Conservation (phyloP, 2,329 filamentous ascomycete genomes). For the Penicillium sp. region DNA sequence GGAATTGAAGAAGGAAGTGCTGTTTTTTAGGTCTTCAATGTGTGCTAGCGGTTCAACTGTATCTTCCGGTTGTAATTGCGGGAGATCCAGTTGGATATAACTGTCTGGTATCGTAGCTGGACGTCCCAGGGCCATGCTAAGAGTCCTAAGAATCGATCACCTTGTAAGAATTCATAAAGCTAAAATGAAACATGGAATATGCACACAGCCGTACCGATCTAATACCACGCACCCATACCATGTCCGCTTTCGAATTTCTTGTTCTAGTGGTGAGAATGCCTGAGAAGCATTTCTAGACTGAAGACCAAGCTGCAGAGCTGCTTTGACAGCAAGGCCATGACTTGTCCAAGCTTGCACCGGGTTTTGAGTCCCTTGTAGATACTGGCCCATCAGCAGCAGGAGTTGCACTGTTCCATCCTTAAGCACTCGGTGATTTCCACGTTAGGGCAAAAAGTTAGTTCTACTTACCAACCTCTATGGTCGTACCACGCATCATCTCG, state of each 20-base stretch:
- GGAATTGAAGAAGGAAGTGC: constrained; percentile 19
- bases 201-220: constrained; percentile 34
- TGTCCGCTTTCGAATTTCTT: constrained; percentile 46
- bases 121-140: constrained; percentile 52
- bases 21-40: constrained; percentile 3
- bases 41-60: neutral
- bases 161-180: neutral
- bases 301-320: constrained; percentile 51
- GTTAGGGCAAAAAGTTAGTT: neutral
- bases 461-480: constrained; percentile 22
- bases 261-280: constrained; percentile 38
- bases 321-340: constrained; percentile 51
- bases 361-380: constrained; percentile 52
- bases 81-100: constrained; percentile 40
- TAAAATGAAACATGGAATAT: neutral
- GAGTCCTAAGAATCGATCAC: constrained; percentile 25
- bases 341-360: constrained; percentile 53
- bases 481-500: constrained; percentile 20
- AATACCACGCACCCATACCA: constrained; percentile 50
- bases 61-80: constrained; percentile 13
- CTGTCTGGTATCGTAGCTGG: constrained; percentile 45
- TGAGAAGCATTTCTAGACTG: constrained; percentile 41
- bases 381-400: constrained; percentile 48
- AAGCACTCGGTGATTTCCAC: neutral
- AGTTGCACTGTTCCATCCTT: constrained; percentile 39